Evolutionary conservation across 176 grass and related monocot species (phyloP).

Genomic region (Oryza meyeriana): DNA sequence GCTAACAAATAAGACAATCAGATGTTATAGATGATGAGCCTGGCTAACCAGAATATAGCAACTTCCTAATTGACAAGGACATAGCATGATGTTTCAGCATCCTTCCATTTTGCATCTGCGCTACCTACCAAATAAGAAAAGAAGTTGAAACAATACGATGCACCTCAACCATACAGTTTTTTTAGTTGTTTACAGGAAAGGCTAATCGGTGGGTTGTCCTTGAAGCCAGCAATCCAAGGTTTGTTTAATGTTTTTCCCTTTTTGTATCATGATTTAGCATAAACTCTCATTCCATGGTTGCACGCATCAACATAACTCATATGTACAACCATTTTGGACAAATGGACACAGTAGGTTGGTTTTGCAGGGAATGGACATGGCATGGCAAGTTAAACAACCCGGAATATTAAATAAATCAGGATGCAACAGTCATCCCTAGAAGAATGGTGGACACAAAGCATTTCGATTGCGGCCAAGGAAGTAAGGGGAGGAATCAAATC

Average conservation of each 20-base stretch:
- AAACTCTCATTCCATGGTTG: background rate
- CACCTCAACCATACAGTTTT: background rate
- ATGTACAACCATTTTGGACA: background rate
- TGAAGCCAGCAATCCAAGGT: background rate
- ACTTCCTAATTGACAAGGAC: background rate
- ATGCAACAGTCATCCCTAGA: no score
- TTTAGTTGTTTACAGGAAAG: background rate
- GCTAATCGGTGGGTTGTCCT: background rate
- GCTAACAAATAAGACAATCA: background rate
- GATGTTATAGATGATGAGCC: background rate
- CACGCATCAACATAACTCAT: background rate
- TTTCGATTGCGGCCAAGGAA: no score
- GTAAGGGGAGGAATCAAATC: no score
- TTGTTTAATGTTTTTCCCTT: no score
- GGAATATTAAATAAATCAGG: no score
- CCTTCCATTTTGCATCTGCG: background rate
- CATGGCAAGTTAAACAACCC: background rate
- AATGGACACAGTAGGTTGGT: background rate
- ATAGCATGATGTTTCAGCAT: background rate
- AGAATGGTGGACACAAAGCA: no score
- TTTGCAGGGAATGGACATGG: background rate
- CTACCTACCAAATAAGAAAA: background rate
- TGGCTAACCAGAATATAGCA: background rate
- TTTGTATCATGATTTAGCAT: background rate
- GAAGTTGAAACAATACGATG: background rate